Conservation (phyloP, 2,329 filamentous ascomycete genomes). For the Xylariaceae sp. region DNA sequence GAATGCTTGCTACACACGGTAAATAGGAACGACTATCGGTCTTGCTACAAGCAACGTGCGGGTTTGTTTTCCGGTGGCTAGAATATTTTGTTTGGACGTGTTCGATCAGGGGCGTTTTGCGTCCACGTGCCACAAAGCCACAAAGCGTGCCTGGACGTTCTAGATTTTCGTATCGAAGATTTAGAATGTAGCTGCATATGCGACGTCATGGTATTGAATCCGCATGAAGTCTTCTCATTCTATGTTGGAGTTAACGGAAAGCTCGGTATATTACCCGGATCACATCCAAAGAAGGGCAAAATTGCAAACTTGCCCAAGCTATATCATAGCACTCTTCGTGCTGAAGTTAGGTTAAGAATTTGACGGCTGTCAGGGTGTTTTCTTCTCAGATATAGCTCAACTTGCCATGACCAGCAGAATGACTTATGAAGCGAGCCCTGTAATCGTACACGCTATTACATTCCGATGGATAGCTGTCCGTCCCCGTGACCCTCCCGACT, state of each 20-base stretch:
- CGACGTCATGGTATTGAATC: background rate
- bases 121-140: background rate
- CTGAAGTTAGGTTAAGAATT: no score
- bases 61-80: background rate
- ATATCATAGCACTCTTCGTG: no score
- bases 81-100: background rate
- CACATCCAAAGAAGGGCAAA: no score
- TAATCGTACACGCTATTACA: background rate
- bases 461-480: no score
- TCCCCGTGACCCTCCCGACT: background rate
- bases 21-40: background rate
- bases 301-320: no score
- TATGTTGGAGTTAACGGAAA: background rate
- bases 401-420: background rate
- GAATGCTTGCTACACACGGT: background rate
- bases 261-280: no score
- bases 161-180: background rate
- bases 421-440: background rate
- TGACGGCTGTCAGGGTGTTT: no score
- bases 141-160: background rate
- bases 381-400: no score
- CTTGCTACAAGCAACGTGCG: background rate
- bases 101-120: background rate
- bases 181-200: background rate
- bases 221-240: no score